Percentiles rank a stretch among this genome's conserved stretches.
phyloP scores from a whole-genome alignment of 148 eudicot genomes.

The Beta vulgaris region DNA sequence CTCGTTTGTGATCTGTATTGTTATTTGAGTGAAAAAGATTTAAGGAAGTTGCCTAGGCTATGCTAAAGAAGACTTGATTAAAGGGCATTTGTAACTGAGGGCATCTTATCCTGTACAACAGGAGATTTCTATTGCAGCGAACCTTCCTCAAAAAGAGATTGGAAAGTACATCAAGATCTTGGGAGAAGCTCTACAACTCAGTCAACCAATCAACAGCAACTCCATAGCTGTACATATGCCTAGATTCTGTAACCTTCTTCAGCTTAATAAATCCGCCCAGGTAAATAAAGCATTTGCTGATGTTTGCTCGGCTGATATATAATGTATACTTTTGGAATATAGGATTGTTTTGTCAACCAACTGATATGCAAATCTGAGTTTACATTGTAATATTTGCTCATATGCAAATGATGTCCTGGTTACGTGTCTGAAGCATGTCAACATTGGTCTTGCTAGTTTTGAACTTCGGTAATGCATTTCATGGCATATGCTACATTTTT shows the following conservation, averaged over 20 bases:
- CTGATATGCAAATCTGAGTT: background rate
- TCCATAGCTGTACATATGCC: constrained; percentile 99
- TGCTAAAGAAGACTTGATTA: background rate
- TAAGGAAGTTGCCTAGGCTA: background rate
- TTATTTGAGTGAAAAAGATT: background rate
- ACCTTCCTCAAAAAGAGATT: constrained; percentile 95
- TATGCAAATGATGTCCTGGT: background rate
- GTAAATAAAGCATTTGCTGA: constrained; percentile 29
- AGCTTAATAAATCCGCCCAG: constrained; percentile 98
- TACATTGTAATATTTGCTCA: background rate
- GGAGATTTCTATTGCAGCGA: constrained; percentile 98
- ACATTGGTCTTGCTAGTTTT: background rate
- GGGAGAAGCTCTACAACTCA: constrained; percentile 96
- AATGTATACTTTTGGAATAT: background rate
- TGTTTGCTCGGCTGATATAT: background rate
- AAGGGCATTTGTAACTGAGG: background rate
- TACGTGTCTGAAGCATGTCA: background rate
- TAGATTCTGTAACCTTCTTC: constrained; percentile 93
- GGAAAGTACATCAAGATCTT: constrained; percentile 97
- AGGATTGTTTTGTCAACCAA: background rate
- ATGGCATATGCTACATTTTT: no score
- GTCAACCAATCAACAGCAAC: constrained; percentile 97
- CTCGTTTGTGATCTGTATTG: background rate
- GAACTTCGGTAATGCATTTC: background rate
- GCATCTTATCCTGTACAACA: constrained; percentile 23